These are phyloP conservation scores for Exserohilum turcica DNA, from an alignment of 2,329 filamentous ascomycete genomes.

Conservation along the genomic window DNA sequence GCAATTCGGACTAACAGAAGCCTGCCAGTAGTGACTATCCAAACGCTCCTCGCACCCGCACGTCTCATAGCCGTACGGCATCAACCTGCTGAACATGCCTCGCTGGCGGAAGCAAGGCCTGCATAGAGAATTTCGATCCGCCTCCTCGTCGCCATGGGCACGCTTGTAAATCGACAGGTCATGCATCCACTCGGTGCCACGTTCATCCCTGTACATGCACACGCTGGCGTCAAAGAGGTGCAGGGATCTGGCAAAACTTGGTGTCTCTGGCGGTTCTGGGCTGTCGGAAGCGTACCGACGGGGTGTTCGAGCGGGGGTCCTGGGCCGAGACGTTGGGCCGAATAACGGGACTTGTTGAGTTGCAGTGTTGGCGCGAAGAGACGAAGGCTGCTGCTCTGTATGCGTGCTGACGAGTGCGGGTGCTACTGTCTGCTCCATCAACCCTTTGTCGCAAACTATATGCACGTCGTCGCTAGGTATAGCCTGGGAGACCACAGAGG, in stretches of 20 bases:
- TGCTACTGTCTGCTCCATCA: slow-evolving; percentile 13
- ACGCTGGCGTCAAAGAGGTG: slow-evolving; percentile 32
- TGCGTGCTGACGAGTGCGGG: background rate
- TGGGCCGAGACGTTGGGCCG: background rate
- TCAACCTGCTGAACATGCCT: slow-evolving; percentile 31
- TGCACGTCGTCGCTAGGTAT: slow-evolving; percentile 13
- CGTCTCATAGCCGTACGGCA: slow-evolving; percentile 32
- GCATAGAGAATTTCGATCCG: slow-evolving; percentile 27
- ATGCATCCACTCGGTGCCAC: background rate
- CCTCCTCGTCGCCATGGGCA: slow-evolving; percentile 30
- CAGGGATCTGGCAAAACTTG: slow-evolving; percentile 31
- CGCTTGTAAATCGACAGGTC: slow-evolving; percentile 36
- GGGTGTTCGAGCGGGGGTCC: background rate
- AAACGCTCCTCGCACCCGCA: slow-evolving; percentile 34
- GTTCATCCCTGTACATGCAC: background rate
- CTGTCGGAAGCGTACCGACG: slow-evolving; percentile 5
- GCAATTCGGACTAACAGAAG: background rate
- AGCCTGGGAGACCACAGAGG: background rate
- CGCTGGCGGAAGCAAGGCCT: slow-evolving; percentile 34
- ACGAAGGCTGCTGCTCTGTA: slow-evolving; percentile 1
- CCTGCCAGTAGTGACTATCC: slow-evolving; percentile 40
- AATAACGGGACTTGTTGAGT: slow-evolving; percentile 2
- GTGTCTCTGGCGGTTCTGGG: slow-evolving; percentile 19
- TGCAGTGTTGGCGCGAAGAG: slow-evolving; percentile 17
- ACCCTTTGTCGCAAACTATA: slow-evolving; percentile 4